A percentile compares a stretch with the other conserved stretches of the same genome.
These are phyloP conservation scores for Phytopythium boreale DNA, from an alignment of 352 stramenopile species.

Conservation along the genomic window DNA sequence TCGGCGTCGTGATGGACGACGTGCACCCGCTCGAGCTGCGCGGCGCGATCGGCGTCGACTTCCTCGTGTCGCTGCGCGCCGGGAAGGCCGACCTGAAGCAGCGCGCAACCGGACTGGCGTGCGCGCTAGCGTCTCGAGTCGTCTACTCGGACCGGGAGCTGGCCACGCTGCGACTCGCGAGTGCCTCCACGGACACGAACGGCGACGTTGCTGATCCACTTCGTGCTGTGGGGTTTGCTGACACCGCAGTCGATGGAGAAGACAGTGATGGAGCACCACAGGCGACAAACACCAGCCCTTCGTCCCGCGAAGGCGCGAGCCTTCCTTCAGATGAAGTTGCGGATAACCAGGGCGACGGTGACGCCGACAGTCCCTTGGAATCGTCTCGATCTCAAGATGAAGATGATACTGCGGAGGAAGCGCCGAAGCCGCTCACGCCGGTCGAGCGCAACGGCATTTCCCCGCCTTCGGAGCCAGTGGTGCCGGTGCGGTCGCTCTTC, in stretches of 20 bases:
- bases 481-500: conserved; percentile 2
- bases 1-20: conserved; percentile 65
- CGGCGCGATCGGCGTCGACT: conserved; percentile 35
- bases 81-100: conserved; percentile 30
- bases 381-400: background rate
- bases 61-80: conserved; percentile 53
- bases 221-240: background rate
- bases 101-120: conserved; percentile 23
- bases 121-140: conserved; percentile 30
- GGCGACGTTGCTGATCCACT: background rate
- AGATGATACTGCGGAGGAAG: background rate
- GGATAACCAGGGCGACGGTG: background rate
- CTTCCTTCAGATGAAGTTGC: background rate
- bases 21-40: conserved; percentile 46
- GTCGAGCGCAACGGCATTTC: background rate
- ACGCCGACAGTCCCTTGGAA: background rate
- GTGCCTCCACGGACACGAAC: background rate
- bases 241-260: background rate
- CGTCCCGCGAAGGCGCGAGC: background rate
- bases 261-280: background rate
- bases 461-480: background rate
- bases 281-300: background rate
- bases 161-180: conserved; percentile 19
- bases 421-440: too few relatives aligned
- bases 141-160: conserved; percentile 65